Base-by-base conservation (phyloP, 768 basidiomycete species). In the Ramaria sp. region DNA sequence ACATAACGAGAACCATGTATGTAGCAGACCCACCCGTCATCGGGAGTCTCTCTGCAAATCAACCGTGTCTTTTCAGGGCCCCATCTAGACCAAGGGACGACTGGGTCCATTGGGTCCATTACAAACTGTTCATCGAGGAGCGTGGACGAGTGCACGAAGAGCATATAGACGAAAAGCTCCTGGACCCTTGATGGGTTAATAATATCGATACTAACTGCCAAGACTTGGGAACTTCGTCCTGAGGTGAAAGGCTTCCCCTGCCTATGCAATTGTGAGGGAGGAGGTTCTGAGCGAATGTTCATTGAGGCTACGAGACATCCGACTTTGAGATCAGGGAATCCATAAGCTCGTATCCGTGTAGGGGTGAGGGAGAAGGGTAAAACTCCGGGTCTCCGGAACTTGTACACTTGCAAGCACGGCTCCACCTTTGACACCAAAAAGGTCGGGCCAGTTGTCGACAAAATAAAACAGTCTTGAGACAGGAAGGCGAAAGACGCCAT, bases 21-120 rank as follows among this genome's bases (percentile, higher is more conserved):
- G 59, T 78, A 78, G 65, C 80, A 82, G 7, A 79, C 78, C 79
- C 80, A 82, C n/a, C 70, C 62, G 58, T 65, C 70, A 36, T 65
- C 63, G 56, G 57, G 52, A 39, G 22, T 51, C 10, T 66, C 63
- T 5, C 65, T 65, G 30, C 55, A 54, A 32, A 76, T 59, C 59
- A 80, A 62, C 25, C 78, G 74, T 9, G 75, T 74, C 3, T 70
- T 71, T 9, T 36, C 50, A 8, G 75, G 74, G 12, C 78, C 80
- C 81, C 81, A 83, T 27, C 67, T 67, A 1, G 67, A 57, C 80
- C 80, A 83, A 36, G 62, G 55, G 56, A 74, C 60, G n/a, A 39
- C 4, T 6, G 24, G 27, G 38, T 63, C 56, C 30, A 56, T 62
- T 16, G 57, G 50, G 4, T 45, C 53, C 43, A 58, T 59, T 0